phyloP scores from a whole-genome alignment of 352 stramenopile genomes.

The Phytophthora brassicae region DNA sequence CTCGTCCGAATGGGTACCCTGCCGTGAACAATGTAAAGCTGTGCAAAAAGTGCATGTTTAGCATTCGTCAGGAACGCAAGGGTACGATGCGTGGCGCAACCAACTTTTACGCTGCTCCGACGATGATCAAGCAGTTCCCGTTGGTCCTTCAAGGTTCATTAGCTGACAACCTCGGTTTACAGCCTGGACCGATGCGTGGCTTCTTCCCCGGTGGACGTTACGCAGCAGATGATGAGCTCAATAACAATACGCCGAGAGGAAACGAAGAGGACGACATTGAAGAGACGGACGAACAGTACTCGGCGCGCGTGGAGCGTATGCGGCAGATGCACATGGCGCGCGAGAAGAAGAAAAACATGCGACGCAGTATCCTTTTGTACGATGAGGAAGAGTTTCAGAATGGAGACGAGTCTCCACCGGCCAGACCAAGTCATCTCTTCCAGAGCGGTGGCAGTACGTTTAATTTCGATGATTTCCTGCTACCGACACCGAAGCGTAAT shows the following conservation, averaged over 20 bases:
- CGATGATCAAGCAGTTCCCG: constrained; percentile 56
- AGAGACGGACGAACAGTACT: constrained; percentile 50
- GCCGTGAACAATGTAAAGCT: constrained; percentile 71
- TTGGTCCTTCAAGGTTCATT: constrained; percentile 39
- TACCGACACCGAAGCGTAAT: constrained; percentile 32
- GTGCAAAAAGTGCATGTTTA: constrained; percentile 80
- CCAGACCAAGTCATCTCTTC: constrained; percentile 30
- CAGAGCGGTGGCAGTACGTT: constrained; percentile 35
- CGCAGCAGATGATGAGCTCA: constrained; percentile 39
- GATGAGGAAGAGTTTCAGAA: constrained; percentile 43
- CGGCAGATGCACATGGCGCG: constrained; percentile 65
- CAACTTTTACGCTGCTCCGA: constrained; percentile 51
- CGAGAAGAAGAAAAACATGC: constrained; percentile 61
- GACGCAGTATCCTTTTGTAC: constrained; percentile 44
- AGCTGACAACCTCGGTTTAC: constrained; percentile 33
- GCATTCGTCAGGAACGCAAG: constrained; percentile 64
- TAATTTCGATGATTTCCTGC: constrained; percentile 49
- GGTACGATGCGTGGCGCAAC: constrained; percentile 43
- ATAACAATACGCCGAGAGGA: constrained; percentile 20
- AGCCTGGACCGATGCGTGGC: constrained; percentile 29
- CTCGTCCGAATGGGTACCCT: constrained; percentile 48
- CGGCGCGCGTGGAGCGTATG: constrained; percentile 53
- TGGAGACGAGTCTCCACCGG: constrained; percentile 31
- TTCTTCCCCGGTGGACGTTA: constrained; percentile 43
- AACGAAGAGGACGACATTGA: constrained; percentile 49